phyloP scores from a whole-genome alignment of 1,284 basidiomycete species.

The Leccinum ponderosum region DNA sequence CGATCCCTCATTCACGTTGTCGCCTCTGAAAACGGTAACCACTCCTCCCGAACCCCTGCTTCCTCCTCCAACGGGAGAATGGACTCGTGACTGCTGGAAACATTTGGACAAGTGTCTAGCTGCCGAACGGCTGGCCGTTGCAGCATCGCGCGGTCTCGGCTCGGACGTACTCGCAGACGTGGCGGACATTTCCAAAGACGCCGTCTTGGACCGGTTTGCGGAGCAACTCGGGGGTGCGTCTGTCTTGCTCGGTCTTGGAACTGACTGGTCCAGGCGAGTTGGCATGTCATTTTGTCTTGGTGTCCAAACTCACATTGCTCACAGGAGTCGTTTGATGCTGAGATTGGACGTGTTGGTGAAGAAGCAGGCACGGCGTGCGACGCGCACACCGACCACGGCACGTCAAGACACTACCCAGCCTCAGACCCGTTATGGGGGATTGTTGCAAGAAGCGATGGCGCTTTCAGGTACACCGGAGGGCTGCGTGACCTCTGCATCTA shows the following conservation, averaged over 20 bases:
- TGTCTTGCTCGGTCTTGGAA: constrained; percentile 40
- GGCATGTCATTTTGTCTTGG: neutral
- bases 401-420: constrained; percentile 7
- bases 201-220: constrained; percentile 59
- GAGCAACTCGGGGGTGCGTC: constrained; percentile 45
- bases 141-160: constrained; percentile 32
- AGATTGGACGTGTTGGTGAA: constrained; percentile 58
- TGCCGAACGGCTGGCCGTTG: constrained; percentile 58
- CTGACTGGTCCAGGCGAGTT: constrained; percentile 54
- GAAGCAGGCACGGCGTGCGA: constrained; percentile 60
- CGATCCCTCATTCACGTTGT: constrained; percentile 19
- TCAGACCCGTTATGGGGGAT: constrained; percentile 53
- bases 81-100: constrained; percentile 76
- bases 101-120: constrained; percentile 74
- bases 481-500: constrained; percentile 7
- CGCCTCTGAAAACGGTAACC: constrained; percentile 14
- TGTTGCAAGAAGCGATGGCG: constrained; percentile 52
- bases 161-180: constrained; percentile 44
- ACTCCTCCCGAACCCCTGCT: neutral
- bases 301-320: constrained; percentile 2
- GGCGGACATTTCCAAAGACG: constrained; percentile 48
- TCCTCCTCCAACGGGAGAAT: constrained; percentile 34
- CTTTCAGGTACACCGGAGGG: constrained; percentile 26
- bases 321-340: constrained; percentile 53
- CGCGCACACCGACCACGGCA: constrained; percentile 21